Evolutionary conservation across 345 rosid genomes (phyloP), one percentile per base, ranked within the genome.

Genomic region (Sapria himalayana): DNA sequence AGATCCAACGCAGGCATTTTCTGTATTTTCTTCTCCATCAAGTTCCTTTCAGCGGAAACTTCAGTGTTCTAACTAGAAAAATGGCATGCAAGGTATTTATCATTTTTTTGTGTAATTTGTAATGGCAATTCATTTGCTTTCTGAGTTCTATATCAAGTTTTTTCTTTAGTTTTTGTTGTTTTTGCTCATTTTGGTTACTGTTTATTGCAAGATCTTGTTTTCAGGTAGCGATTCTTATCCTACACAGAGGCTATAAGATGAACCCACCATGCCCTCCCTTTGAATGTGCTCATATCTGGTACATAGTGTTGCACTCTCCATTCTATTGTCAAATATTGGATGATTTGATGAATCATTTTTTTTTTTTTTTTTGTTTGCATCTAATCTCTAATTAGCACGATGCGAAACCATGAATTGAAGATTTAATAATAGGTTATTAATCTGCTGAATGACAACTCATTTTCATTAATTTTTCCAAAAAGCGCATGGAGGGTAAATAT

Each of bases 261-360:
- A 74, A 72, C 61, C 98, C 93, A 16, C 91, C 94, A 19, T 76
- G 76, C 55, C 94, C 98, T 32, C 85, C 94, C 39, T 84, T 67
- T 79, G 98, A 89, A 51, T 89, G 98, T 64, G 74, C 82, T 39
- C 98, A 82, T 56, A 89, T 79, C 84, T 89, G 98, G 94, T 89
- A 61, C 40, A 89, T 49, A 34, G 25, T 33, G 7, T 27, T 45
- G 35, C 25, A 19, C 21, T 42, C 55, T 37, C 3, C 23, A 13
- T 38, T 21, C 15, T 48, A 12, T 15, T 16, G 13, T 23, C 33
- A 22, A n/a, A 8, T 29, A 4, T 38, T 20, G 17, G 37, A 25
- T 12, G 31, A 2, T 38, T 15, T 2, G 18, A 12, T 11, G 7
- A 24, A 0, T 5, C 2, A 12, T 11, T 23, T 10, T 19, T 19